Conservation (phyloP, 208 protist genomes). For the Trypanosomatidae sp. region DNA sequence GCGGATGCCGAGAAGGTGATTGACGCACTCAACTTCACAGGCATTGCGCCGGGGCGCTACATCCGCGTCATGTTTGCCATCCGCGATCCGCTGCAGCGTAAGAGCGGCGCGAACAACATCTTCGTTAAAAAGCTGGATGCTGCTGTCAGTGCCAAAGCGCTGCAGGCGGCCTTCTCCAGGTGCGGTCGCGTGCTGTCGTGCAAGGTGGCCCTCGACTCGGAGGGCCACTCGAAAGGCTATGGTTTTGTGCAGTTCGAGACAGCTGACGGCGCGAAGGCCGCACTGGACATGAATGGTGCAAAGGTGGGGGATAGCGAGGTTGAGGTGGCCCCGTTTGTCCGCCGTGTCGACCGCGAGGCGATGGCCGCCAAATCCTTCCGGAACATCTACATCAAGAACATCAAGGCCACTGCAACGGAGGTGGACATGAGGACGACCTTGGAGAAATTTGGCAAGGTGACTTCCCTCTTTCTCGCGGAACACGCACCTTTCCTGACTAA, state of each 20-base stretch:
- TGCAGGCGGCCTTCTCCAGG: constrained; percentile 93
- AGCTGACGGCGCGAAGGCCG: constrained; percentile 86
- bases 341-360: constrained; percentile 72
- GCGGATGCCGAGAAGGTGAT: constrained; percentile 95
- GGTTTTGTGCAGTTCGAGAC: constrained; percentile 97
- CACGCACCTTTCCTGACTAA: constrained; percentile 46
- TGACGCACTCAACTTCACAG: constrained; percentile 95
- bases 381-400: constrained; percentile 96
- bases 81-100: constrained; percentile 93
- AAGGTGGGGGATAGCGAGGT: constrained; percentile 72
- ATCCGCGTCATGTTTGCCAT: constrained; percentile 98
- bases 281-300: constrained; percentile 93
- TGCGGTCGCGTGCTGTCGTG: constrained; percentile 97
- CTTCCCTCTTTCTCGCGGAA: constrained; percentile 43
- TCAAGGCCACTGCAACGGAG: constrained; percentile 57
- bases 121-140: constrained; percentile 96
- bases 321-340: constrained; percentile 86
- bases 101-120: constrained; percentile 94
- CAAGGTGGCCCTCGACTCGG: constrained; percentile 79
- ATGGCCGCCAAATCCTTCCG: constrained; percentile 85
- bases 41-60: constrained; percentile 76
- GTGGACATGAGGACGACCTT: constrained; percentile 75
- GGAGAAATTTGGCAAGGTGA: constrained; percentile 75
- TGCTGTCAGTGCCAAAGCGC: constrained; percentile 88
- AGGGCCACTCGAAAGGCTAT: constrained; percentile 90